Evolutionary conservation across 306 rosid species (phyloP).

Genomic region (Inga leiocalycina): DNA sequence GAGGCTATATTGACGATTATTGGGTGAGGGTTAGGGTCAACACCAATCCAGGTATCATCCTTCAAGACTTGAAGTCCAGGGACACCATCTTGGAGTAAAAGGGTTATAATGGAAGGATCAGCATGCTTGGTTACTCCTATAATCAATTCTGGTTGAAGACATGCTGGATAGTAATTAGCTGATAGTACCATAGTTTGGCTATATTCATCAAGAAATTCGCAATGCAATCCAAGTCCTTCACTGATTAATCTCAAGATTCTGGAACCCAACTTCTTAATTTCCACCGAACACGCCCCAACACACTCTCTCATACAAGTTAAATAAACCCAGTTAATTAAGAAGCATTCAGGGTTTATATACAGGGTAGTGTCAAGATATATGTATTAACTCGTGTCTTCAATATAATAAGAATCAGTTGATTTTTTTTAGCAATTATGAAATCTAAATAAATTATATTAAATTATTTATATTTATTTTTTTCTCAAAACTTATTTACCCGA

Average conservation of each 20-base stretch:
- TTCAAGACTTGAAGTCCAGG: conserved; percentile 40
- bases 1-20: too few relatives aligned
- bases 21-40: too few relatives aligned
- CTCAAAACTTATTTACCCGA: too few relatives aligned
- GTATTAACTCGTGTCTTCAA: too few relatives aligned
- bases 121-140: conserved; percentile 35
- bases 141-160: conserved; percentile 42
- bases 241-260: conserved; percentile 7
- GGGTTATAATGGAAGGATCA: conserved; percentile 39
- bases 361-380: too few relatives aligned
- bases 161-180: conserved; percentile 32
- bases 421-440: too few relatives aligned
- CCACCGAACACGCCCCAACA: conserved; percentile 15
- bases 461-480: too few relatives aligned
- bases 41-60: not conserved
- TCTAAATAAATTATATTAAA: too few relatives aligned
- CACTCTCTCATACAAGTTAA: not conserved
- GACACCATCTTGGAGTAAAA: conserved; percentile 36
- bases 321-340: not conserved
- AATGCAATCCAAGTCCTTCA: not conserved
- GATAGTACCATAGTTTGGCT: not conserved
- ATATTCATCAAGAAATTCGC: conserved; percentile 35
- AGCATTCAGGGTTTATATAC: not conserved
- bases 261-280: not conserved
- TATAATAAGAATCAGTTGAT: too few relatives aligned